Evolutionary conservation across 2,329 filamentous ascomycete species (phyloP), one percentile per base, ranked within the genome.

Genomic region (Venturia pyrina): DNA sequence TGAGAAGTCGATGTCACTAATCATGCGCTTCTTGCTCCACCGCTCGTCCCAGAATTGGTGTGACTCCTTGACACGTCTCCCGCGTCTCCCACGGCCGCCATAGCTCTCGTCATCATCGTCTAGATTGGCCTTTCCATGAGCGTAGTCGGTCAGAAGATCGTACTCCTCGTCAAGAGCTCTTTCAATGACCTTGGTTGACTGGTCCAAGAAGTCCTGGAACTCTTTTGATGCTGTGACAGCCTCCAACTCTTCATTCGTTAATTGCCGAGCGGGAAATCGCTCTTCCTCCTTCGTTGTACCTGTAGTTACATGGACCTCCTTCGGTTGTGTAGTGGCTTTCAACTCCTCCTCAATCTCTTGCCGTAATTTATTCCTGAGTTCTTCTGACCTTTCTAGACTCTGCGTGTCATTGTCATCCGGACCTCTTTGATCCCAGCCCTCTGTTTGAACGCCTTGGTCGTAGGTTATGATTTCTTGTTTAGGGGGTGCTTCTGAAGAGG

Each of bases 11-110:
- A 99, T 87, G 72, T 92, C 90, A 75, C 91, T 97, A 74, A 99
- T 89, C 89, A 97, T 97, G 69, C 93, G 88, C 80, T 97, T 96
- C 81, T 96, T 96, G 73, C 91, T 96, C 90, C 93, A 97, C 74
- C 92, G 85, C 68, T 96, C 90, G 73, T 97, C 93, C 78, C 90
- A 96, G 77, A 98, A 97, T 72, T 97, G 93, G 44, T 89, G 88
- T 62, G 96, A 82, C 77, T 99, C 93, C 75, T 90, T 93, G 71
- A 96, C 85, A 69, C 89, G 85, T 70, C 90, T 82, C 50, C 89
- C 86, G 63, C 88, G 89, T 69, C 89, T 88, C 4, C 87, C 89
- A 41, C 85, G 84, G 2, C 84, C 85, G 19, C 88, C 88, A 63
- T 85, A 83, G 32, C 85, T 79, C 59, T 91, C 88, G 70, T 91